phyloP scores from a whole-genome alignment of 345 rosid genomes.

The Odontarrhena argentea region DNA sequence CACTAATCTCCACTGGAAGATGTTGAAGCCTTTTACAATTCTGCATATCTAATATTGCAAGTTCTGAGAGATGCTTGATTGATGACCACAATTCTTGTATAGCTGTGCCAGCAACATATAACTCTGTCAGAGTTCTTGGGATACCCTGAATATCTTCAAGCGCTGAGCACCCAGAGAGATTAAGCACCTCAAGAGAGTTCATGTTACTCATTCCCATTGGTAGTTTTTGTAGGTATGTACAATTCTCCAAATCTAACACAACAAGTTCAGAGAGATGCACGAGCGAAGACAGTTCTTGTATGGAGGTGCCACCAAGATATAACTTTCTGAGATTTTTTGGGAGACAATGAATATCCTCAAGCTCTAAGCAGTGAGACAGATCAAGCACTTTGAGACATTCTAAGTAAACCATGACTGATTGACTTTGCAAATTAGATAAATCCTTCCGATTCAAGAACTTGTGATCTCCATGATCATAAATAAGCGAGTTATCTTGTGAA shows the following conservation, averaged over 20 bases:
- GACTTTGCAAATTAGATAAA: background rate
- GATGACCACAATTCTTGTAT: constrained; percentile 1
- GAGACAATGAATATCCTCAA: background rate
- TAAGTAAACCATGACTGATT: background rate
- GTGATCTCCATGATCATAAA: background rate
- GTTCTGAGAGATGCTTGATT: background rate
- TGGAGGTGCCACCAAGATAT: constrained; percentile 1
- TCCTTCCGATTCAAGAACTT: background rate
- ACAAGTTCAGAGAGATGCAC: background rate
- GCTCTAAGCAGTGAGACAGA: background rate
- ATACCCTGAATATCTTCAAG: background rate
- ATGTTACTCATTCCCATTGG: background rate
- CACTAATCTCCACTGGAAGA: background rate
- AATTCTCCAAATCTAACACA: background rate
- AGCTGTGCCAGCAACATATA: background rate
- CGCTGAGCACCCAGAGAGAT: constrained; percentile 18
- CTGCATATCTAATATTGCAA: background rate
- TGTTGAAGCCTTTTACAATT: constrained; percentile 11
- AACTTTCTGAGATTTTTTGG: background rate
- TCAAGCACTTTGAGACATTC: background rate
- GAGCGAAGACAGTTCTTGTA: constrained; percentile 7
- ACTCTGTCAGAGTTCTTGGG: background rate
- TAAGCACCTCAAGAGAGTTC: constrained; percentile 9
- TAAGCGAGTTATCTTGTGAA: background rate
- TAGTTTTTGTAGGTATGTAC: background rate